phyloP scores from a whole-genome alignment of 2,329 filamentous ascomycete genomes.

The Mariannaea sp. region DNA sequence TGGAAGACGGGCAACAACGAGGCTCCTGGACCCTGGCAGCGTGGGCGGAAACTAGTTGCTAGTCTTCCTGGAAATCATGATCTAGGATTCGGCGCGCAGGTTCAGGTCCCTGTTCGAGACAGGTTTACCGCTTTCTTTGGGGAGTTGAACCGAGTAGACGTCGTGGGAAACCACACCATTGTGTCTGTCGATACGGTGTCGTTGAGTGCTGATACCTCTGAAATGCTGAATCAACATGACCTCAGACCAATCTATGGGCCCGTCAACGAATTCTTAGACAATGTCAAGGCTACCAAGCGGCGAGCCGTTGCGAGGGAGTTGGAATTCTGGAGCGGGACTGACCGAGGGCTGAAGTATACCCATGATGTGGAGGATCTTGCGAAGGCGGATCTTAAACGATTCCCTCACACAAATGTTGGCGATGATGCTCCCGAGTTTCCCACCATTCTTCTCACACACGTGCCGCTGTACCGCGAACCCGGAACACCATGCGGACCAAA shows the following conservation, averaged over 20 bases:
- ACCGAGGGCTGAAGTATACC: slow-evolving; percentile 58
- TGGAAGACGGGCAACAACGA: slow-evolving; percentile 65
- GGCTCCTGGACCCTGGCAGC: slow-evolving; percentile 60
- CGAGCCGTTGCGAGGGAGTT: slow-evolving; percentile 73
- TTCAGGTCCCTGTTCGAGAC: slow-evolving; percentile 79
- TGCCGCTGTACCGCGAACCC: slow-evolving; percentile 81
- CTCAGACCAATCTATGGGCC: slow-evolving; percentile 73
- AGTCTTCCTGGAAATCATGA: slow-evolving; percentile 95
- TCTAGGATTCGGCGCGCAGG: slow-evolving; percentile 83
- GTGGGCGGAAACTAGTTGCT: slow-evolving; percentile 77
- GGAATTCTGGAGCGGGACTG: slow-evolving; percentile 64
- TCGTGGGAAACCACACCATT: slow-evolving; percentile 94
- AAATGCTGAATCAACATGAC: slow-evolving; percentile 56
- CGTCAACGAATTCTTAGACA: slow-evolving; percentile 74
- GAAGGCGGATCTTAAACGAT: slow-evolving; percentile 45
- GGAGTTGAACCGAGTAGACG: slow-evolving; percentile 85
- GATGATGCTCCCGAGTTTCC: slow-evolving; percentile 68
- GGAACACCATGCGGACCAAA: slow-evolving; percentile 87
- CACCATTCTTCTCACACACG: slow-evolving; percentile 87
- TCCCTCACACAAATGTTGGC: slow-evolving; percentile 47
- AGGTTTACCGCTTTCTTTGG: slow-evolving; percentile 90
- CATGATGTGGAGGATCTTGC: slow-evolving; percentile 64
- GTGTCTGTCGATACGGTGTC: slow-evolving; percentile 91
- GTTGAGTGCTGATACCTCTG: slow-evolving; percentile 70
- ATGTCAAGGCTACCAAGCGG: slow-evolving; percentile 66